Base-by-base conservation (phyloP, 2,329 filamentous ascomycete genomes). In the Aureobasidium sp. region DNA sequence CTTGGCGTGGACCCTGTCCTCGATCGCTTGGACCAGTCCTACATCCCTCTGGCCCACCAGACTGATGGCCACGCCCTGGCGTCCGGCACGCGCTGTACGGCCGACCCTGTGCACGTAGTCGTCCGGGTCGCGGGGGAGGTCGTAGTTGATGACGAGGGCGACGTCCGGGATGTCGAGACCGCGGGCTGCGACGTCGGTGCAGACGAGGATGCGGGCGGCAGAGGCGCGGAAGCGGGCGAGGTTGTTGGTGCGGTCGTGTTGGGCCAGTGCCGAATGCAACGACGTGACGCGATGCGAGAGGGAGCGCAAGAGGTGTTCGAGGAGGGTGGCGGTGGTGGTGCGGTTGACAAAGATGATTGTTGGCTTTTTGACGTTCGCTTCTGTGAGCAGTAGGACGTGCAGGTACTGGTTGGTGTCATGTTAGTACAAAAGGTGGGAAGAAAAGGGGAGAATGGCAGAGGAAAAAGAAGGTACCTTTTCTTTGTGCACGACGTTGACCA, bases 81-180 rank as follows among this genome's bases (percentile, higher is more conserved):
- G 80, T 0, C 93, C 93, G 0, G 93, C 93, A 79, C 93, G 84
- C 3, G 93, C 93, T 11, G 93, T 98, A 71, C 93, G 85, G 68
- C 93, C 93, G 47, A 96, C 91, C 11, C 93, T 83, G 73, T 98
- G 93, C 60, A 98, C 93, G 68, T 98, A 98, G 70, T 96, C 91
- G 67, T 96, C 90, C 3, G 91, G 89, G 65, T 96, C 89, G n/a
- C 91, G 83, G 0, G 93, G 93, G 1, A 98, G 82, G 66, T 98
- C 93, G 70, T 90, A 98, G 71, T 98, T 97, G 65, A 98, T 74
- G 2, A 98, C 93, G 14, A 97, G 71, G 52, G 80, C 85, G 6
- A 97, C 91, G 60, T 90, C 87, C 1, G 91, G 91, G 57, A 98
- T 96, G 72, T 98, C 93, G 3, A 98, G 80, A 77, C 93, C 93